Percentiles rank a stretch among this genome's conserved stretches.
Evolutionary conservation across 2,329 filamentous ascomycete genomes (phyloP).

Genomic region (Xylaria sp.): DNA sequence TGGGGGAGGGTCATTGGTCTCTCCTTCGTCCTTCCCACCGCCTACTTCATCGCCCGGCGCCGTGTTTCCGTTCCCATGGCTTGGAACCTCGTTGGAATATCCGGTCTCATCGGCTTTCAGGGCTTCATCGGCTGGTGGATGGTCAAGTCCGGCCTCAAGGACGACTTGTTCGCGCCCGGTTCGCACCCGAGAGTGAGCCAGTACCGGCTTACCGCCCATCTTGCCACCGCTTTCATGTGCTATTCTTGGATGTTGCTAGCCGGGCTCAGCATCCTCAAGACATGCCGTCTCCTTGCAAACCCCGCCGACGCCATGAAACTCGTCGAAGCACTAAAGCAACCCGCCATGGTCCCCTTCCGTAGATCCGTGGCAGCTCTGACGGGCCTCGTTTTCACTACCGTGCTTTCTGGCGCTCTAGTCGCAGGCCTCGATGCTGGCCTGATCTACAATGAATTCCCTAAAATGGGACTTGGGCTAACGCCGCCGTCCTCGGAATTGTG

Average conservation of each 20-base stretch:
- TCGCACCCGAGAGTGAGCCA: constrained; percentile 93
- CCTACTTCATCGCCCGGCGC: constrained; percentile 86
- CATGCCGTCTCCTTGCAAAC: constrained; percentile 75
- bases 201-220: constrained; percentile 89
- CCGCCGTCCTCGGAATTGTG: constrained; percentile 87
- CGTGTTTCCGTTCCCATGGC: constrained; percentile 84
- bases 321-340: constrained; percentile 70
- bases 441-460: constrained; percentile 99
- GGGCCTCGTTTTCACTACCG: constrained; percentile 84
- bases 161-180: constrained; percentile 92
- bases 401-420: constrained; percentile 92
- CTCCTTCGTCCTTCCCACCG: constrained; percentile 85
- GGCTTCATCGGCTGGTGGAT: constrained; percentile 99
- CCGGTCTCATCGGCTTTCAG: constrained; percentile 90
- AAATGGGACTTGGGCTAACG: constrained; percentile 86
- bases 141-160: constrained; percentile 95
- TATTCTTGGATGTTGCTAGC: constrained; percentile 96
- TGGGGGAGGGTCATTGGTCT: constrained; percentile 94
- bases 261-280: constrained; percentile 83
- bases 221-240: constrained; percentile 90
- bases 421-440: constrained; percentile 95
- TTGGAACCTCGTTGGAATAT: constrained; percentile 81
- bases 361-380: constrained; percentile 76
- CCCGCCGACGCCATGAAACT: constrained; percentile 70
- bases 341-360: constrained; percentile 77